Conservation (phyloP, 129 eudicot species). For the carrot (Daucus carota) region DNA sequence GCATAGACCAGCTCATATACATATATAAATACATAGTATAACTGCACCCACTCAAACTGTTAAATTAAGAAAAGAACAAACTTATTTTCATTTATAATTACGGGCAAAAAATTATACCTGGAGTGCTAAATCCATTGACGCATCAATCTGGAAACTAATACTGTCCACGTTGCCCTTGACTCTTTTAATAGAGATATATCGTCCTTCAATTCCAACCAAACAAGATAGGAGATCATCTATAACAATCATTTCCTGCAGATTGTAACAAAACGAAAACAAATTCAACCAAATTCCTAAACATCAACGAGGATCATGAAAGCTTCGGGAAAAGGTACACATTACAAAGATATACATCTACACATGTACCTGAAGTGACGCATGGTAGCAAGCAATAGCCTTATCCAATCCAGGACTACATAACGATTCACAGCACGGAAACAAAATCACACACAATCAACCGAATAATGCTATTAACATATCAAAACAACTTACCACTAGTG, state of each 20-base stretch:
- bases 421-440: neutral
- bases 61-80: neutral
- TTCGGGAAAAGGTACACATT: neutral
- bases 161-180: constrained; percentile 46
- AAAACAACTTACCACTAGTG: neutral
- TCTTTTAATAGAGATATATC: constrained; percentile 55
- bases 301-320: neutral
- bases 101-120: constrained; percentile 43
- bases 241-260: constrained; percentile 68
- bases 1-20: neutral
- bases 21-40: too few species aligned
- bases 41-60: neutral
- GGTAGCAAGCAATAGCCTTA: constrained; percentile 60
- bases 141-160: constrained; percentile 58
- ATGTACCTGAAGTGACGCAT: constrained; percentile 73
- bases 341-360: neutral
- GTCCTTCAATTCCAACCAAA: constrained; percentile 85
- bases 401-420: constrained; percentile 42
- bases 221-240: constrained; percentile 85
- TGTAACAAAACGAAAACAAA: neutral
- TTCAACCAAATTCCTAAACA: neutral
- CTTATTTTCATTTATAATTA: neutral
- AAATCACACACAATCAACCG: neutral
- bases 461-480: neutral
- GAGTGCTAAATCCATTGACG: constrained; percentile 94